Evolutionary conservation across 176 grass and related monocot species (phyloP), one percentile per base, ranked within the genome.

Genomic region (Pontederia paniculata): DNA sequence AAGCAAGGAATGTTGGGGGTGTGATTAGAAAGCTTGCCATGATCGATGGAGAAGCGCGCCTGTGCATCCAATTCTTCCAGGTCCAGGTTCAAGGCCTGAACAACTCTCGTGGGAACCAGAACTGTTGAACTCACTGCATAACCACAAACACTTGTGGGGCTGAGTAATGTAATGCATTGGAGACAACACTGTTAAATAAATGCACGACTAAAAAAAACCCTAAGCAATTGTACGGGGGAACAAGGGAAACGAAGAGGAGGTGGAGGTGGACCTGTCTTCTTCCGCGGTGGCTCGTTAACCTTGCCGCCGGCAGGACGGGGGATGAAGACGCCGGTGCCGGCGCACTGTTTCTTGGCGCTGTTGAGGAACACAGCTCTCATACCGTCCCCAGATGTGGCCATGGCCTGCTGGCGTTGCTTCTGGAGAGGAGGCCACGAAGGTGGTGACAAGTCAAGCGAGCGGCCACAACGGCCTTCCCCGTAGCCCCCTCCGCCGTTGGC

Each of bases 241-340:
- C n/a, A 44, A 45, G 1, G 31, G 9, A 4, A 15, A 13, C 28
- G 1, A 0, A 28, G 16, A 17, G 1, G 25, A 9, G 17, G 10
- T 2, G 9, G 11, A 4, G 25, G 3, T 10, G 19, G 22, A 78
- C 75, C 59, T 31, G 68, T 42, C 45, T 72, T 78, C 17, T 72
- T 66, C 4, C 60, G 44, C 8, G 68, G 42, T 4, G 28, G 28
- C 28, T 37, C 28, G 3, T 42, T 45, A 21, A 52, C 9, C 4
- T 69, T 60, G 49, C 42, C 44, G 9, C 51, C 60, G 0, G 60
- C 17, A 8, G 55, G 43, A 12, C 60, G 52, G 23, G 76, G 76
- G 9, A 78, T 42, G 51, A 78, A 78, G 12, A 78, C 76, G 3
- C 76, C 76, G 21, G 76, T 78, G 8, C 76, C 76, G 20, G 58